Percentiles rank a stretch among this genome's conserved stretches.
Conservation (phyloP, 2,329 filamentous ascomycete genomes). For the Aureobasidium lini region DNA sequence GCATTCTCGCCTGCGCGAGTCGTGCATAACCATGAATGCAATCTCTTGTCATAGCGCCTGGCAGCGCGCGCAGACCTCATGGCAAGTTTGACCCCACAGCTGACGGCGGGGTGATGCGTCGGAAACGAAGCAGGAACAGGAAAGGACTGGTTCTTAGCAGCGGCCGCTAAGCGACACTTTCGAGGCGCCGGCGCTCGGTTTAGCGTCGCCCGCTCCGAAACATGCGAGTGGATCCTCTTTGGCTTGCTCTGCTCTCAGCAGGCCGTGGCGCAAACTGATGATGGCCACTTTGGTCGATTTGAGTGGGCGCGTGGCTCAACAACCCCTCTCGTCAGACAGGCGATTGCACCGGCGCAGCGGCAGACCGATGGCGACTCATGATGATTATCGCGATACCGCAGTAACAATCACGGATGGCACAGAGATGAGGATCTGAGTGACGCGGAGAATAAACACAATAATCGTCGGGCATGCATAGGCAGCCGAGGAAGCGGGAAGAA, state of each 20-base stretch:
- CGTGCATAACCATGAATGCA: conserved; percentile 1
- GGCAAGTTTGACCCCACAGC: conserved; percentile 10
- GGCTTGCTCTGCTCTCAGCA: not conserved
- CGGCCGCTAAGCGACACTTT: conserved; percentile 12
- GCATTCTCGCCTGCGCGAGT: conserved; percentile 9
- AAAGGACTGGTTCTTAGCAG: not conserved
- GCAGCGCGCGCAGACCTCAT: conserved; percentile 12
- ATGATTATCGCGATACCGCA: conserved; percentile 4
- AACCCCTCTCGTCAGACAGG: not conserved
- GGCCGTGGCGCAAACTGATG: conserved; percentile 11
- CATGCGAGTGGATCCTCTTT: conserved; percentile 9
- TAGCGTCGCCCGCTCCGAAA: conserved; percentile 12
- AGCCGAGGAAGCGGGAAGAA: conserved; percentile 11
- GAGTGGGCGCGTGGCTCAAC: conserved; percentile 10
- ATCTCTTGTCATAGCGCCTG: conserved; percentile 7
- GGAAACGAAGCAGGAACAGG: conserved; percentile 14
- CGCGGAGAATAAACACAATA: conserved; percentile 8
- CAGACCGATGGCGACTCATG: not conserved
- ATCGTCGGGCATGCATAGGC: not conserved
- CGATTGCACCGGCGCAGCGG: not conserved
- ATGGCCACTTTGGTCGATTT: not conserved
- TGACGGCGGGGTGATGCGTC: conserved; percentile 12
- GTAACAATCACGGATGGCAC: conserved; percentile 10
- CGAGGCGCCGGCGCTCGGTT: conserved; percentile 5
- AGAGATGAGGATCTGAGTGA: not conserved